Base-by-base conservation (phyloP, 2,329 filamentous ascomycete species). In the Diplodia scrobiculata region DNA sequence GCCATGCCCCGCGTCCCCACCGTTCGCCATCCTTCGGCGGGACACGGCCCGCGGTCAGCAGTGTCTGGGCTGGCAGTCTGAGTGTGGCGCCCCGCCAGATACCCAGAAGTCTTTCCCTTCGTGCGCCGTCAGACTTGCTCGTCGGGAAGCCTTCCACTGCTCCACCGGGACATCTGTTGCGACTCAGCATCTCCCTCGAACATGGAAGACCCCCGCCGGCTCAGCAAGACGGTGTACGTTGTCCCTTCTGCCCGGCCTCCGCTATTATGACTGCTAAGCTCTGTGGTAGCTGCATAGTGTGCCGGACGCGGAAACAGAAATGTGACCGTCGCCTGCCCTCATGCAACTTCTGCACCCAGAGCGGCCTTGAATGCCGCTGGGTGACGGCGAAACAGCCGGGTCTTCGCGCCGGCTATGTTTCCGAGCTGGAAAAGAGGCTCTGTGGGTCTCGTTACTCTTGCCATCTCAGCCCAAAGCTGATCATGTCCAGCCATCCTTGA, bases 331-430 rank as follows among this genome's bases (percentile, higher is more conserved):
- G 66, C 21, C 66, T 70, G 4, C 72, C 72, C 36, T 68, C 68
- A 29, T 74, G 72, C 41, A 70, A 71, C 10, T 68, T 69, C 38
- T 74, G 71, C 60, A 25, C 64, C 0, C 70, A 67, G 34, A 67
- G 63, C 29, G 66, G 66, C n/a, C 70, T 72, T 13, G 65, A 70
- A 17, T 74, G 72, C 66, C 68, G 73, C 51, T 74, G 73, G 55
- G 67, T 68, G 68, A 65, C 34, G 2, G 25, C 67, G 17, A 67
- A 71, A 27, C 68, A 69, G 38, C 72, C 72, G 5, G 72, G 72
- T 10, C 45, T 85, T 45, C 80, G 85, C 34, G 84, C 77, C 25
- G 77, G 77, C n/a, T 79, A 79, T 69, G 77, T 79, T 5, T 74
- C 76, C 13, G 69, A 73, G 38, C 68, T 79, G 11, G 77, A 79